phyloP scores from a whole-genome alignment of 345 rosid species.

The Pugionium cornutum region DNA sequence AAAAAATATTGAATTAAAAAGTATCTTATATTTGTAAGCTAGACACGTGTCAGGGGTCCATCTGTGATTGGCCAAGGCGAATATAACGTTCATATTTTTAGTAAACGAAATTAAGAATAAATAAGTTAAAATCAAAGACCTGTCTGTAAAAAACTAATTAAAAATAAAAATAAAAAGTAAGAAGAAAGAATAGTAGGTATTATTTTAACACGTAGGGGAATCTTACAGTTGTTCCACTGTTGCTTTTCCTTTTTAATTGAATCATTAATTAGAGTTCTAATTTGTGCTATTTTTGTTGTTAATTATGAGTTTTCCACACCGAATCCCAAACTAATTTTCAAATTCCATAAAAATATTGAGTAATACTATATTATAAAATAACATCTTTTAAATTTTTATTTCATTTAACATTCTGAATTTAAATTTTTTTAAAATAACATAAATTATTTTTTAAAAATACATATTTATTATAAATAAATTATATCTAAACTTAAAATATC shows the following conservation, averaged over 20 bases:
- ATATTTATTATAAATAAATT: too few relatives aligned
- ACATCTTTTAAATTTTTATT: too few relatives aligned
- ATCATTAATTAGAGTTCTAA: conserved; percentile 28
- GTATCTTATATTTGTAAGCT: neutral
- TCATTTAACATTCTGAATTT: too few relatives aligned
- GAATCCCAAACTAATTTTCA: neutral
- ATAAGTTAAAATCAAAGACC: neutral
- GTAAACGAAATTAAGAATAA: conserved; percentile 19
- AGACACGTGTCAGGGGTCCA: conserved; percentile 31
- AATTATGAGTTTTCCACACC: neutral
- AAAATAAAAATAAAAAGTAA: conserved; percentile 4
- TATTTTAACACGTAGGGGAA: conserved; percentile 39
- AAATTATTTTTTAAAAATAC: too few relatives aligned
- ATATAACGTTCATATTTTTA: conserved; percentile 12
- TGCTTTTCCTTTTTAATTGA: conserved; percentile 23
- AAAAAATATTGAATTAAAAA: conserved; percentile 14
- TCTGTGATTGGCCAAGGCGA: conserved; percentile 21
- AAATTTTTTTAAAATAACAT: too few relatives aligned
- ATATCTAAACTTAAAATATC: too few relatives aligned
- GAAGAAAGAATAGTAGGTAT: conserved; percentile 25
- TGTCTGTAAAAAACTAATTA: conserved; percentile 21
- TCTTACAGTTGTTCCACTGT: conserved; percentile 43
- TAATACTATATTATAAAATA: too few relatives aligned
- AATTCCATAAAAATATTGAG: too few relatives aligned
- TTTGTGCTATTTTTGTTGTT: conserved; percentile 15